These are phyloP conservation scores for Jatropha multifida DNA, from an alignment of 441 rosid species.

Conservation along the genomic window DNA sequence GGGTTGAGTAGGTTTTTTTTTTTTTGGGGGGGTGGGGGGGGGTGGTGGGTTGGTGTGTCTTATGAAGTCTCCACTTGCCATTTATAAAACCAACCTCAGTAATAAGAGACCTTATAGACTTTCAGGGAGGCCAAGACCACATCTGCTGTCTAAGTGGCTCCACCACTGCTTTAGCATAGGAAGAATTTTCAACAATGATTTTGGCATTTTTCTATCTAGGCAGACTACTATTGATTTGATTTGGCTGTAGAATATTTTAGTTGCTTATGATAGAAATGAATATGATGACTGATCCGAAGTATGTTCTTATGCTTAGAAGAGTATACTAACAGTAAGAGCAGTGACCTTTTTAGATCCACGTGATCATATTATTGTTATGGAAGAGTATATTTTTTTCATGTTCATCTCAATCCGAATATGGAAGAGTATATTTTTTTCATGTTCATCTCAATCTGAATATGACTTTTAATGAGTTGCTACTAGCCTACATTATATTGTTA, in stretches of 20 bases:
- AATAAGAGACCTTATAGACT: too few species aligned
- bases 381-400: too few species aligned
- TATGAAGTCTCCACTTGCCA: not conserved
- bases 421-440: too few species aligned
- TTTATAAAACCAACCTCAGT: too few species aligned
- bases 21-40: too few species aligned
- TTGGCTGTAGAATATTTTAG: not conserved
- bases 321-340: not conserved
- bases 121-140: too few species aligned
- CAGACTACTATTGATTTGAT: not conserved
- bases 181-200: not conserved
- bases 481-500: not conserved
- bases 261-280: not conserved
- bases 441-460: too few species aligned
- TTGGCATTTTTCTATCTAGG: not conserved
- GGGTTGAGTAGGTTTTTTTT: too few species aligned
- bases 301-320: not conserved
- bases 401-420: not conserved
- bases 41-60: too few species aligned
- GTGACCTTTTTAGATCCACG: not conserved
- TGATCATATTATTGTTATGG: not conserved
- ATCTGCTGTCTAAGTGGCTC: too few species aligned
- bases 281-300: conserved; percentile 2
- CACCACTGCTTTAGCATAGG: not conserved
- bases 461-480: not conserved